Conservation (phyloP, 176 grass and related monocot genomes). For the Echinochloa phyllopogon region DNA sequence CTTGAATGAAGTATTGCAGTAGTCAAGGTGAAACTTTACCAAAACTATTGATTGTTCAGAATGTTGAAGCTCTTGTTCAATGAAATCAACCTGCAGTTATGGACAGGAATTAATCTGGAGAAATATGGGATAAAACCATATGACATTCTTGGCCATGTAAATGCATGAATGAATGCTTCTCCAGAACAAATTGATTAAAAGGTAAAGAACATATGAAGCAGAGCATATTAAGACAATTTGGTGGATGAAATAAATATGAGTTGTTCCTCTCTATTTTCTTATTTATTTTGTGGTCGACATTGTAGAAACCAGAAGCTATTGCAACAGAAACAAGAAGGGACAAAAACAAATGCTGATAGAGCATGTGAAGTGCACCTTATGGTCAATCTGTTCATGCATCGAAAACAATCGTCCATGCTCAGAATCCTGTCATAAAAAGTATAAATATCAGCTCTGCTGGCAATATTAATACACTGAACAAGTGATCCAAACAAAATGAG, state of each 20-base stretch:
- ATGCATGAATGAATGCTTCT: constrained; percentile 16
- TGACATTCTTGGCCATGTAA: neutral
- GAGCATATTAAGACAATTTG: neutral
- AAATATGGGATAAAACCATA: neutral
- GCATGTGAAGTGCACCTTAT: constrained; percentile 60
- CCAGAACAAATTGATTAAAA: neutral
- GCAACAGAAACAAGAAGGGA: constrained; percentile 20
- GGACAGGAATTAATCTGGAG: neutral
- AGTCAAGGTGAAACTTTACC: constrained; percentile 52
- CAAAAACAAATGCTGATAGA: constrained; percentile 1
- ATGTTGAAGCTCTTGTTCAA: constrained; percentile 68
- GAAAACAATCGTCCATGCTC: constrained; percentile 75
- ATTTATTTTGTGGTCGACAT: neutral
- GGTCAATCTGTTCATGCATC: constrained; percentile 83
- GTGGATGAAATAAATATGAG: neutral
- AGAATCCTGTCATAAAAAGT: constrained; percentile 48
- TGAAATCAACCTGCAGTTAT: constrained; percentile 72
- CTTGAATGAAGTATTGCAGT: constrained; percentile 8
- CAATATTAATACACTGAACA: neutral
- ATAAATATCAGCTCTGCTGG: neutral
- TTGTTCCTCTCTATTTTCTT: neutral
- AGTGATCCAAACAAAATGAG: neutral
- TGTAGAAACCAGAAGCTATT: neutral
- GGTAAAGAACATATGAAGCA: neutral
- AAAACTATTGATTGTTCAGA: constrained; percentile 57